Conservation (phyloP, 140 eudicot species). For the Oenanthe javanica region DNA sequence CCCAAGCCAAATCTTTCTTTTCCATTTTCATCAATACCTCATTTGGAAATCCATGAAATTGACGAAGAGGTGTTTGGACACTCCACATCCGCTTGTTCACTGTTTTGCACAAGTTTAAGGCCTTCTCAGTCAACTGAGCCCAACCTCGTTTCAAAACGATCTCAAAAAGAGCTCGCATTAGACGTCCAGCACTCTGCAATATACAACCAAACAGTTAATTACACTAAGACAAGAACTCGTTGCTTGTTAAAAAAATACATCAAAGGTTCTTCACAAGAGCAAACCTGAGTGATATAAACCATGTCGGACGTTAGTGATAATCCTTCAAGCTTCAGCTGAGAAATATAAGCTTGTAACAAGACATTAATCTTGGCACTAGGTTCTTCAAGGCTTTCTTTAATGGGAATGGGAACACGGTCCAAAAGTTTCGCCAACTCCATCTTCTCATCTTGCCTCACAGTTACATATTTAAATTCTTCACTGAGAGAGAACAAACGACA, state of each 20-base stretch:
- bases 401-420: slow-evolving; percentile 87
- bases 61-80: slow-evolving; percentile 92
- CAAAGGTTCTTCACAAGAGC: slow-evolving; percentile 3
- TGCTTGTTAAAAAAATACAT: too few relatives aligned
- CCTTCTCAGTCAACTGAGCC: slow-evolving; percentile 89
- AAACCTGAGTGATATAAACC: slow-evolving; percentile 88
- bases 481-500: slow-evolving; percentile 90
- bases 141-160: slow-evolving; percentile 86
- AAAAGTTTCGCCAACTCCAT: slow-evolving; percentile 87
- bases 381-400: slow-evolving; percentile 81
- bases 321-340: slow-evolving; percentile 79
- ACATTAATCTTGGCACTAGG: slow-evolving; percentile 92
- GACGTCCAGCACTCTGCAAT: slow-evolving; percentile 93
- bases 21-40: slow-evolving; percentile 65
- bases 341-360: slow-evolving; percentile 78
- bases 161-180: slow-evolving; percentile 90
- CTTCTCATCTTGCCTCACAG: slow-evolving; percentile 95
- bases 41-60: slow-evolving; percentile 58
- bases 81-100: slow-evolving; percentile 80
- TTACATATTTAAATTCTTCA: slow-evolving; percentile 85
- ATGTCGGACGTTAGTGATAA: slow-evolving; percentile 86
- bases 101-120: slow-evolving; percentile 84
- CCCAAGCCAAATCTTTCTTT: slow-evolving; percentile 92
- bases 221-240: background rate
- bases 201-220: background rate